phyloP scores from a whole-genome alignment of 164 flowering plant genomes.

The Brasenia schreberi region DNA sequence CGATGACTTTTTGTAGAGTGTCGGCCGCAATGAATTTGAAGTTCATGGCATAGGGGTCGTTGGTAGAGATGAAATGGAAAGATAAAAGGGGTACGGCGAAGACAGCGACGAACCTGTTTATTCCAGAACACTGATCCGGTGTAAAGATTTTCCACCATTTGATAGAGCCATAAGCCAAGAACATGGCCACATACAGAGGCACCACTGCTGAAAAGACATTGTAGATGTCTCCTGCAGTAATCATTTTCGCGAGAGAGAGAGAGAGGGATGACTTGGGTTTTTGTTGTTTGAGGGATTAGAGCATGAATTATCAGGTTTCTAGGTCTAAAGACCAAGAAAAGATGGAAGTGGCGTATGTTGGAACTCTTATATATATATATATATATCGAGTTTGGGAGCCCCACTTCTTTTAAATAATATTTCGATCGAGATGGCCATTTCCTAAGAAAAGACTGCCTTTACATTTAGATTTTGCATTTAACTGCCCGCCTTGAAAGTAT shows the following conservation, averaged over 20 bases:
- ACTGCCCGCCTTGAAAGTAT: no score
- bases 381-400: no score
- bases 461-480: no score
- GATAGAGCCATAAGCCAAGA: slow-evolving; percentile 85
- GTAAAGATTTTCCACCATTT: slow-evolving; percentile 96
- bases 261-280: background rate
- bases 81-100: slow-evolving; percentile 90
- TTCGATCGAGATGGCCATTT: no score
- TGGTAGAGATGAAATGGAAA: slow-evolving; percentile 84
- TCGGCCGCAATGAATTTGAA: slow-evolving; percentile 87
- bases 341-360: no score
- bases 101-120: slow-evolving; percentile 88
- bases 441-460: no score
- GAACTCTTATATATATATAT: no score
- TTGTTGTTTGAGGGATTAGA: background rate
- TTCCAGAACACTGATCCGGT: slow-evolving; percentile 92
- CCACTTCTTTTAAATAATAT: no score
- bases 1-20: slow-evolving; percentile 62
- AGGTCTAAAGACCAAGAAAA: no score
- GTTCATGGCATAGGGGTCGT: slow-evolving; percentile 77
- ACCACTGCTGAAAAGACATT: slow-evolving; percentile 69
- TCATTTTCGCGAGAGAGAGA: slow-evolving; percentile 27
- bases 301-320: background rate
- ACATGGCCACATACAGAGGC: slow-evolving; percentile 87
- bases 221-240: slow-evolving; percentile 71